Conservation (phyloP, 139 green algal species). For the Pedinophyceae sp. region DNA sequence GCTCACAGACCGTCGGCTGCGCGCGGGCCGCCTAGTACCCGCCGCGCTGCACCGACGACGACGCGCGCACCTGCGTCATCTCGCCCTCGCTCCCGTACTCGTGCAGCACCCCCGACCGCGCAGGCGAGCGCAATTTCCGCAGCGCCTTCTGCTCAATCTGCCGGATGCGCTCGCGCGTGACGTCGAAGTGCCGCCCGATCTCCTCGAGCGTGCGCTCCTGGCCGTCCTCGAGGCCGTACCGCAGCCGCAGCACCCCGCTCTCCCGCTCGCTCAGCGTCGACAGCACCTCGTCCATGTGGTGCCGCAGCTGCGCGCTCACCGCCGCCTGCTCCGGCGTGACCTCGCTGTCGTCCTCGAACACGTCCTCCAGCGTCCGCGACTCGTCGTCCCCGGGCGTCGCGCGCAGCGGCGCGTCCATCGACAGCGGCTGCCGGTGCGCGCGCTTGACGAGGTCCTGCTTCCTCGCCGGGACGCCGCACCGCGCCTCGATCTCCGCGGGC, state of each 20-base stretch:
- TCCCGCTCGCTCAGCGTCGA: conserved; percentile 56
- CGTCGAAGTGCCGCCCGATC: conserved; percentile 38
- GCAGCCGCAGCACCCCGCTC: conserved; percentile 61
- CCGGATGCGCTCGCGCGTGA: conserved; percentile 93
- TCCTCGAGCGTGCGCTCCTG: conserved; percentile 70
- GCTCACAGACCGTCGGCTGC: too few species aligned
- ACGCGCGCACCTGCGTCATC: too few species aligned
- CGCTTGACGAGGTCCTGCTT: too few species aligned
- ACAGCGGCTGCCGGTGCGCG: neutral
- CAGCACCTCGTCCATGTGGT: conserved; percentile 61
- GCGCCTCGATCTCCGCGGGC: conserved; percentile 23
- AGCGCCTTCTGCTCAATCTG: conserved; percentile 92
- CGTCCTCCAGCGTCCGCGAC: neutral
- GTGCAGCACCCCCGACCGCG: conserved; percentile 7
- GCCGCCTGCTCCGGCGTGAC: neutral
- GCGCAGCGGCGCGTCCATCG: neutral
- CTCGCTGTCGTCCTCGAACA: neutral
- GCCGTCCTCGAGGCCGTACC: conserved; percentile 70
- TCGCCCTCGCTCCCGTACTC: conserved; percentile 1
- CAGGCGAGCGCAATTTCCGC: conserved; percentile 46
- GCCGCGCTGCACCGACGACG: too few species aligned
- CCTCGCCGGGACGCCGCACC: too few species aligned
- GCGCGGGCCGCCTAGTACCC: too few species aligned
- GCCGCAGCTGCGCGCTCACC: neutral
- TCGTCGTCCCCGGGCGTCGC: too few species aligned